These are phyloP conservation scores for Sporothrix euskadiensis DNA, from an alignment of 2,329 filamentous ascomycete genomes.

Conservation along the genomic window DNA sequence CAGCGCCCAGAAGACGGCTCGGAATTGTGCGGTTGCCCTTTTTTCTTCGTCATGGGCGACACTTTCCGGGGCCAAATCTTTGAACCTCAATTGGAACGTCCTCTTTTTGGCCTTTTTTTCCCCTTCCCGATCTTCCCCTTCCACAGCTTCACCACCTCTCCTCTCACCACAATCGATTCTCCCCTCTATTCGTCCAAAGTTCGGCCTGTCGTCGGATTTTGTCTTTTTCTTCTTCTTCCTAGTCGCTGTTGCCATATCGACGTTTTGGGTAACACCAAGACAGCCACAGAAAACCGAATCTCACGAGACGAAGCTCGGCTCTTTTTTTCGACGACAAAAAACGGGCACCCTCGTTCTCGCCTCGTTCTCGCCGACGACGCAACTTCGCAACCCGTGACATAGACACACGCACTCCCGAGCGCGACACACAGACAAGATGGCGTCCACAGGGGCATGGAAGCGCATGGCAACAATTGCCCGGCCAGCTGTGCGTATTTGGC, in stretches of 20 bases:
- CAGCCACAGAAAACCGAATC: neutral
- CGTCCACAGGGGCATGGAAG: conserved; percentile 32
- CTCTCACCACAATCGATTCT: neutral
- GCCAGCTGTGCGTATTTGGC: conserved; percentile 32
- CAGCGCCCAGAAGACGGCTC: conserved; percentile 22
- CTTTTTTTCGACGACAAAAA: neutral
- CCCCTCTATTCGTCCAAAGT: neutral
- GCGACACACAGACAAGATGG: conserved; percentile 26
- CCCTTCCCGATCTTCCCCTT: neutral
- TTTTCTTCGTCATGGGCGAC: conserved; percentile 26
- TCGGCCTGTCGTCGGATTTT: conserved; percentile 15
- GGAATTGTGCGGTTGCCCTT: conserved; percentile 34
- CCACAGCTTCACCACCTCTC: neutral
- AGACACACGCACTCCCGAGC: neutral
- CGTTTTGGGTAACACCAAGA: conserved; percentile 13
- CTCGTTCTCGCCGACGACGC: conserved; percentile 17
- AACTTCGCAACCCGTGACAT: neutral
- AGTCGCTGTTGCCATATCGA: neutral
- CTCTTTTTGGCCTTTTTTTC: neutral
- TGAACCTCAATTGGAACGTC: conserved; percentile 5
- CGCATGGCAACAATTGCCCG: conserved; percentile 31
- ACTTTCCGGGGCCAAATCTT: conserved; percentile 15
- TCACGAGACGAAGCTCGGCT: conserved; percentile 25
- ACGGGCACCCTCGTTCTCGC: conserved; percentile 6
- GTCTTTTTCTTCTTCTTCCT: neutral